Conservation (phyloP, 371 early-diverging fungal species). For the Mortierella sp. region DNA sequence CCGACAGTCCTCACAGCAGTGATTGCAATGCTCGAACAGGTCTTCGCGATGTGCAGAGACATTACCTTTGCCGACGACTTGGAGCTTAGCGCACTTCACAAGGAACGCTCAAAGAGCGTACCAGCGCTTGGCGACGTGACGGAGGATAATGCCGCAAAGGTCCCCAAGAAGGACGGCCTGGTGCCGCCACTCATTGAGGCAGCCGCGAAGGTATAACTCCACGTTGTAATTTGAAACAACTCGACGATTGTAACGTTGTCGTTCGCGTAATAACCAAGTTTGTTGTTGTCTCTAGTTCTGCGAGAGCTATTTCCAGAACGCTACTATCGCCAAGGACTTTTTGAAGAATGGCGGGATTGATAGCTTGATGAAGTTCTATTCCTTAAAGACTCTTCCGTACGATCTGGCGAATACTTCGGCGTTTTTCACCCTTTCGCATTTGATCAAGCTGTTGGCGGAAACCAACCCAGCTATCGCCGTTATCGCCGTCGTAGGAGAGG, state of each 20-base stretch:
- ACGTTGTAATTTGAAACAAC: conserved; percentile 11
- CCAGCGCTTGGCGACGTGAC: conserved; percentile 38
- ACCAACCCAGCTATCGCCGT: conserved; percentile 67
- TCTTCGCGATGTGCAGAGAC: conserved; percentile 61
- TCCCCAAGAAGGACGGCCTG: conserved; percentile 70
- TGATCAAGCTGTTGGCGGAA: conserved; percentile 82
- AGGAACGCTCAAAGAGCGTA: conserved; percentile 30
- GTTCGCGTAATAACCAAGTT: neutral
- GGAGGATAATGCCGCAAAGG: conserved; percentile 59
- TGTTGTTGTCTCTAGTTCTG: conserved; percentile 68
- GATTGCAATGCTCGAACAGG: conserved; percentile 71
- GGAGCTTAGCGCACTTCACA: conserved; percentile 58
- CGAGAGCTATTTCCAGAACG: conserved; percentile 90
- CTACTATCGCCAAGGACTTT: conserved; percentile 80
- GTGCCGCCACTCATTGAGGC: conserved; percentile 67
- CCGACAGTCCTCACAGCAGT: conserved; percentile 77
- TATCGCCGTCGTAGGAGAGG: conserved; percentile 59
- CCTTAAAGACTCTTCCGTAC: conserved; percentile 79
- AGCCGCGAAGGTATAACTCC: conserved; percentile 61
- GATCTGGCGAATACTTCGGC: conserved; percentile 80
- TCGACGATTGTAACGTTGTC: neutral
- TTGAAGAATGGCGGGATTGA: conserved; percentile 76
- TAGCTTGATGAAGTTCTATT: conserved; percentile 73
- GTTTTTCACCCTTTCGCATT: conserved; percentile 77
- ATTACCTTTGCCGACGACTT: conserved; percentile 63